Conservation (phyloP, 179 eudicot genomes). For the Nepenthes alata region DNA sequence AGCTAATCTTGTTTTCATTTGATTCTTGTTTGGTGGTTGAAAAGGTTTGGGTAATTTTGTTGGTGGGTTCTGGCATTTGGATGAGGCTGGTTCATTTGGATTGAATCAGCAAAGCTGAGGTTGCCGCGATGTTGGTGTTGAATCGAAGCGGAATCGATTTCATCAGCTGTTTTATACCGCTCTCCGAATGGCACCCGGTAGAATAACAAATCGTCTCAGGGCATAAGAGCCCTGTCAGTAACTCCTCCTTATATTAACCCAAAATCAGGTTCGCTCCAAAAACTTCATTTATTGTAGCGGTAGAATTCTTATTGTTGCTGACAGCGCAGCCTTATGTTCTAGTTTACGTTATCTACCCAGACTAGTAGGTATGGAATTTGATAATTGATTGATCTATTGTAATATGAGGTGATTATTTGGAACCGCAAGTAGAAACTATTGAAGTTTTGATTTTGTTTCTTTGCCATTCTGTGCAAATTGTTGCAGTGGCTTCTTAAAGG, state of each 20-base stretch:
- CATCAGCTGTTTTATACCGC: conserved; percentile 35
- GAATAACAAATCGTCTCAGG: conserved; percentile 18
- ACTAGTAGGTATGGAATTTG: too few species aligned
- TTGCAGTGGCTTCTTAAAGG: too few species aligned
- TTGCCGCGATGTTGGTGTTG: conserved; percentile 31
- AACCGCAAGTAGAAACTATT: too few species aligned
- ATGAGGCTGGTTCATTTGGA: background rate
- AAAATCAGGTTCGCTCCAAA: conserved; percentile 6
- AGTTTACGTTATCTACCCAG: too few species aligned
- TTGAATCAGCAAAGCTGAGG: conserved; percentile 6
- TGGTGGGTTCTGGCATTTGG: background rate
- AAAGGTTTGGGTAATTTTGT: background rate
- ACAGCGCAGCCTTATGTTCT: background rate
- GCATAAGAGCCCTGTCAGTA: conserved; percentile 6
- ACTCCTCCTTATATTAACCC: background rate
- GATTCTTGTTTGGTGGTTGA: too few species aligned
- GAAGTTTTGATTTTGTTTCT: too few species aligned
- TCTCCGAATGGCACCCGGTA: conserved; percentile 56
- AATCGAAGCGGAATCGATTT: conserved; percentile 19
- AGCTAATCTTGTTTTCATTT: too few species aligned
- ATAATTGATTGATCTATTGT: background rate
- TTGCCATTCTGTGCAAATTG: too few species aligned
- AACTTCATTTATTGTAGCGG: too few species aligned
- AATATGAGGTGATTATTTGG: too few species aligned
- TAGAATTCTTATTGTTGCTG: background rate